Conservation (phyloP, 495 filamentous ascomycete species). For the Trichoderma asperelloides region DNA sequence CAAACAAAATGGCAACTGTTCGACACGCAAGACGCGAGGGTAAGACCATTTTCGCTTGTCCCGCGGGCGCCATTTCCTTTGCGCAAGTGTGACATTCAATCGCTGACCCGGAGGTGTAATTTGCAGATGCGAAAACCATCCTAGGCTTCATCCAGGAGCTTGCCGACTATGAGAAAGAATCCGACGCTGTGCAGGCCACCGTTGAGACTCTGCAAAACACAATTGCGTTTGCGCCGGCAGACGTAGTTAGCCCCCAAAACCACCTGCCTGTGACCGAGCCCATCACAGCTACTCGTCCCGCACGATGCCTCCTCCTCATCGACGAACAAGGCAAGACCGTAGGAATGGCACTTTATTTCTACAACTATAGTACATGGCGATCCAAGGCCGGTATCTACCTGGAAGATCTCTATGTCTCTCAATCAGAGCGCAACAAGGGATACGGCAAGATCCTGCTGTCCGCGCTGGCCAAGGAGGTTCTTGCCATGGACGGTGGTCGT, state of each 20-base stretch:
- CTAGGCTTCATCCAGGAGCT: conserved; percentile 79
- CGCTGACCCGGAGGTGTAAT: neutral
- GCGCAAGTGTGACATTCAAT: conserved; percentile 12
- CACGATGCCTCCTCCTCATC: conserved; percentile 39
- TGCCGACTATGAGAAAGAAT: conserved; percentile 74
- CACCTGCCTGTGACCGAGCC: conserved; percentile 32
- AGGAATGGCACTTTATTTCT: conserved; percentile 53
- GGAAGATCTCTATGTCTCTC: conserved; percentile 82
- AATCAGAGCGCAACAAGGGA: conserved; percentile 58
- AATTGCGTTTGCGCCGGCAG: conserved; percentile 61
- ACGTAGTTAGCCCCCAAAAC: conserved; percentile 24
- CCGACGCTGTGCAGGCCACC: conserved; percentile 70
- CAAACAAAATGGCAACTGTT: conserved; percentile 13
- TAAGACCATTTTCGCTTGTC: conserved; percentile 11
- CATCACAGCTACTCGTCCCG: conserved; percentile 30
- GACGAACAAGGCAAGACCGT: conserved; percentile 30
- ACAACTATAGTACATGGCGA: conserved; percentile 71
- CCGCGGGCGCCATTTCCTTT: neutral
- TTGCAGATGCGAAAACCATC: conserved; percentile 69
- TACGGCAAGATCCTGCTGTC: conserved; percentile 71
- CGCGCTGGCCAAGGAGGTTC: conserved; percentile 66
- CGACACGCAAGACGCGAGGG: conserved; percentile 29
- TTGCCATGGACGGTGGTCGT: conserved; percentile 60
- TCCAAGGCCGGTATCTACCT: conserved; percentile 83
- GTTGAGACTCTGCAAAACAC: conserved; percentile 60